A percentile compares a stretch with the other conserved stretches of the same genome.
These are phyloP conservation scores for Boletus huronensis DNA, from an alignment of 768 basidiomycete species.

Conservation along the genomic window DNA sequence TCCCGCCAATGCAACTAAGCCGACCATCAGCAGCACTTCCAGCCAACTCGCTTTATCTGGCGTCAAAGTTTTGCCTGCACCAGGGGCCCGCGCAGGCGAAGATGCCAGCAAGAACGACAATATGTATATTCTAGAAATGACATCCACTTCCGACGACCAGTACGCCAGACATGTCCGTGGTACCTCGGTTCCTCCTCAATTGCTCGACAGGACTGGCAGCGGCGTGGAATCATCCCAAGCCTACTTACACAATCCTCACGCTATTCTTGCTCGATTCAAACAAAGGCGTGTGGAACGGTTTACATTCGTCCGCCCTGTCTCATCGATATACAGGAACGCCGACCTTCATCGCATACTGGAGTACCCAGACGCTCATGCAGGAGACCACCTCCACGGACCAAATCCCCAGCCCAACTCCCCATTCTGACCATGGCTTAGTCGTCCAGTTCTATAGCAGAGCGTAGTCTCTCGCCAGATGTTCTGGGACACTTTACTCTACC, in stretches of 20 bases:
- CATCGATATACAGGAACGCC: constrained; percentile 41
- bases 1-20: constrained; percentile 35
- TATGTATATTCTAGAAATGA: constrained; percentile 77
- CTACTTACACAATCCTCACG: constrained; percentile 40
- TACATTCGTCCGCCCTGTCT: constrained; percentile 1
- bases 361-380: constrained; percentile 37
- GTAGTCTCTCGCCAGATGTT: background rate
- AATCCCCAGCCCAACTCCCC: constrained; percentile 12
- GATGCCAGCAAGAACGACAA: constrained; percentile 49
- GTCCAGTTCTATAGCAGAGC: constrained; percentile 6
- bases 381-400: constrained; percentile 3
- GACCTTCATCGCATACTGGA: constrained; percentile 55
- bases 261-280: constrained; percentile 60
- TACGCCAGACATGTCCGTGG: constrained; percentile 11
- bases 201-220: constrained; percentile 3
- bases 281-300: constrained; percentile 45
- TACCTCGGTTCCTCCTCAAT: background rate
- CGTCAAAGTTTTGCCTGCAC: constrained; percentile 67
- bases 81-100: constrained; percentile 61
- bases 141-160: constrained; percentile 46
- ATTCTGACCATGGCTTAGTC: background rate
- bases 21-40: constrained; percentile 53
- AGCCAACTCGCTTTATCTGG: constrained; percentile 48
- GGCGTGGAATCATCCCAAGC: constrained; percentile 29
- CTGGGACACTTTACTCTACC: constrained; percentile 1